Evolutionary conservation across 129 eudicot species (phyloP).

Genomic region (Arctium minus): DNA sequence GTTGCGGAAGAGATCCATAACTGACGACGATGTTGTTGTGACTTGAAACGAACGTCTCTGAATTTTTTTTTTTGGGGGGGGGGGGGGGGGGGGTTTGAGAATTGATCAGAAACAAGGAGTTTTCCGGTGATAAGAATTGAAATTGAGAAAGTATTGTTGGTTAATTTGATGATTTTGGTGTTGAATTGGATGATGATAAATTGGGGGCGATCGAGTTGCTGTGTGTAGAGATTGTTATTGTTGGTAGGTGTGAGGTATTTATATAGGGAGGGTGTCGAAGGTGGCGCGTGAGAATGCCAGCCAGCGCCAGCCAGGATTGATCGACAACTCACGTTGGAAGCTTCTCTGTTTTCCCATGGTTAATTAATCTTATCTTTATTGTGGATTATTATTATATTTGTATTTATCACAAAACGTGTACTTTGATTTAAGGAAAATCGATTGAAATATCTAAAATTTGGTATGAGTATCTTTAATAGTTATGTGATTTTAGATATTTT

Average conservation of each 20-base stretch:
- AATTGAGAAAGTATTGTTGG: not conserved
- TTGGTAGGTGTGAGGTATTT: not conserved
- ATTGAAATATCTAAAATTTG: too few relatives aligned
- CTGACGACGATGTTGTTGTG: not conserved
- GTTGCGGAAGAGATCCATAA: conserved; percentile 56
- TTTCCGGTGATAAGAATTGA: not conserved
- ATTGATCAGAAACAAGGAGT: not conserved
- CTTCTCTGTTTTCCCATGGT: not conserved
- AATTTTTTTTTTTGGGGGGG: too few relatives aligned
- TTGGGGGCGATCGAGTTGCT: not conserved
- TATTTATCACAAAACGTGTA: too few relatives aligned
- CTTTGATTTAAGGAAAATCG: too few relatives aligned
- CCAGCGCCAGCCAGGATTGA: conserved; percentile 29
- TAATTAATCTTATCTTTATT: not conserved
- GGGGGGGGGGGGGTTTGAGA: not conserved
- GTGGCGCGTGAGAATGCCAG: not conserved
- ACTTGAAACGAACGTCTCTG: conserved; percentile 10
- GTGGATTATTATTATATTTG: too few relatives aligned
- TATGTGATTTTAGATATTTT: too few relatives aligned
- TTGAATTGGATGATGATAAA: not conserved
- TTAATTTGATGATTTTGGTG: not conserved
- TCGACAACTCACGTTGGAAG: not conserved
- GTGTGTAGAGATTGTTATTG: not conserved
- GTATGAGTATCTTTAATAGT: too few relatives aligned
- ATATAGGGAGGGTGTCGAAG: not conserved